Base-by-base conservation (phyloP, 306 rosid genomes). In the Cucumis cinereus region DNA sequence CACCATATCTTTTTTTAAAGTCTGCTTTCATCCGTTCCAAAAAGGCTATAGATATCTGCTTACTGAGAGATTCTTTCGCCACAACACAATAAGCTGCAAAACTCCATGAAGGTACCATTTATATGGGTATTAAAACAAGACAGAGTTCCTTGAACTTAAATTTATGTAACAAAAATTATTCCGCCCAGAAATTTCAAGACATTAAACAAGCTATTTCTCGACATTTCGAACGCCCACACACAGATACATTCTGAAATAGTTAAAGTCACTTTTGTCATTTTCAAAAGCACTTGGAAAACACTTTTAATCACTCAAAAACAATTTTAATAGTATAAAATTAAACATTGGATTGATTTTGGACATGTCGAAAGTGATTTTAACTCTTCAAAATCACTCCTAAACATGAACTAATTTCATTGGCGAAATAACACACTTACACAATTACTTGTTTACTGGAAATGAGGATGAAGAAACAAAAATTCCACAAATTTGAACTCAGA, bases 21-120 rank as follows among this genome's bases (percentile, higher is more conserved):
- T 94, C 99, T 0, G 91, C 90, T 80, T 83, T 94, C 82, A 89
- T 73, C 56, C 97, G 88, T 83, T 92, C 99, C 41, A 94, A 86
- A 83, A 88, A 90, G 56, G 99, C 96, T 72, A 92, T 88, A 15
- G 99, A 90, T 58, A 94, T 88, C 77, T 94, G 96, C 85, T 89
- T 92, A 86, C 96, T 79, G 74, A 89, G 88, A 56, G 96, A 83
- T 73, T 94, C 96, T 85, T 90, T 92, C 28, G 99, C 96, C 83
- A 94, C 99, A 49, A 90, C 96, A 85, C 99, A 94, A 50, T 90
- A 94, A 71, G 96, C 99, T 94, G 86, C 86, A 90, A 82, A 77
- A 76, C 45, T 71, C 82, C 41, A 76, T 23, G 47, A 76, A 66
- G 81, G 59, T 40, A 50, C 77, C 53, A 24, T 23, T 56, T 62